phyloP scores from a whole-genome alignment of 1,284 basidiomycete species.

The Laetiporus sulphureus region DNA sequence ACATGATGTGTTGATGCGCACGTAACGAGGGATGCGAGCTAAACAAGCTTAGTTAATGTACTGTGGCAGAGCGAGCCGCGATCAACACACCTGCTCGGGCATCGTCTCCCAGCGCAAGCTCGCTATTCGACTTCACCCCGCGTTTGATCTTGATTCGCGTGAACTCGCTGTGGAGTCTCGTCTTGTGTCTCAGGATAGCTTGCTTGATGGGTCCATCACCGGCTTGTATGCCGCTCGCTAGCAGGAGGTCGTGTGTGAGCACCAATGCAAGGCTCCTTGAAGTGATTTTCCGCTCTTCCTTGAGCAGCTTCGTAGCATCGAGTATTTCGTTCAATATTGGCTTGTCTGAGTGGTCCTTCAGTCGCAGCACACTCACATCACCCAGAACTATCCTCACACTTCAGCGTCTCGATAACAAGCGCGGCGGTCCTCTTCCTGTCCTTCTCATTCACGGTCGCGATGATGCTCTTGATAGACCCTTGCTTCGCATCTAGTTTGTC shows the following conservation, averaged over 20 bases:
- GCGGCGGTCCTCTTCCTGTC: constrained; percentile 73
- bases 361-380: constrained; percentile 1
- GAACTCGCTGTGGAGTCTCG: constrained; percentile 82
- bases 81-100: constrained; percentile 47
- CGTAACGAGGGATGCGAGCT: constrained; percentile 78
- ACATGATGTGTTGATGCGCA: constrained; percentile 75
- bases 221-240: constrained; percentile 79
- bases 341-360: constrained; percentile 47
- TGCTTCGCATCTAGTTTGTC: constrained; percentile 82
- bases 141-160: constrained; percentile 79
- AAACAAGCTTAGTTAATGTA: constrained; percentile 6
- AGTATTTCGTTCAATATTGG: constrained; percentile 62
- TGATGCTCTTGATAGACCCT: constrained; percentile 79
- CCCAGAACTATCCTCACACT: constrained; percentile 55
- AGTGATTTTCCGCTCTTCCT: constrained; percentile 69
- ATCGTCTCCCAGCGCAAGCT: constrained; percentile 60
- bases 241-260: constrained; percentile 82
- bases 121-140: constrained; percentile 58
- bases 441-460: constrained; percentile 67
- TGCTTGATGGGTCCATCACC: constrained; percentile 84
- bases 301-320: constrained; percentile 53
- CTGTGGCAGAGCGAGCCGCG: neutral
- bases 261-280: constrained; percentile 73
- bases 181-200: constrained; percentile 78
- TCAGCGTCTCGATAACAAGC: constrained; percentile 86